phyloP scores from a whole-genome alignment of 2,329 filamentous ascomycete genomes.

The Sporothrix protearum region DNA sequence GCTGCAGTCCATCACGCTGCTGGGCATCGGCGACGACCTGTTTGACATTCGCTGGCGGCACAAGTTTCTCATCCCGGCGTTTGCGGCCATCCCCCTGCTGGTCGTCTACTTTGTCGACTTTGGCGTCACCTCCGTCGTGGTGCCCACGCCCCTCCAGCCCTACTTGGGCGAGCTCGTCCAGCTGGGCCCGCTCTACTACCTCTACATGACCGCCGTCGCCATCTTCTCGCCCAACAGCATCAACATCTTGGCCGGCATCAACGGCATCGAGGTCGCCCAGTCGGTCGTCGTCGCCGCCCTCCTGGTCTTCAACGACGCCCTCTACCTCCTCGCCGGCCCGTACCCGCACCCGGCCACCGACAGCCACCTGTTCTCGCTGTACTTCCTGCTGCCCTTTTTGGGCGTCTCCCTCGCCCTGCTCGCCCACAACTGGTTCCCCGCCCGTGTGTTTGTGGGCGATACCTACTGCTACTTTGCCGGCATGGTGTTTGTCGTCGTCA shows the following conservation, averaged over 20 bases:
- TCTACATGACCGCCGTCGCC: conserved; percentile 92
- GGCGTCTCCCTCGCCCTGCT: conserved; percentile 85
- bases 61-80: conserved; percentile 95
- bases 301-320: conserved; percentile 77
- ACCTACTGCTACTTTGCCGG: conserved; percentile 99
- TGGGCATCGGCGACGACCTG: conserved; percentile 91
- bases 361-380: conserved; percentile 93
- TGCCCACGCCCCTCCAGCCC: conserved; percentile 78
- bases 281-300: conserved; percentile 85
- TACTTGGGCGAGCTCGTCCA: conserved; percentile 84
- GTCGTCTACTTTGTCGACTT: conserved; percentile 99
- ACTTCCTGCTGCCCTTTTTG: conserved; percentile 89
- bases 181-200: conserved; percentile 80
- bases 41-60: conserved; percentile 99
- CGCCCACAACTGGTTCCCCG: conserved; percentile 93
- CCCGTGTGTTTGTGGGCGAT: conserved; percentile 92
- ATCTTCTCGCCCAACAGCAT: conserved; percentile 99
- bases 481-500: conserved; percentile 97
- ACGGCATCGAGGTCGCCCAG: conserved; percentile 94
- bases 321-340: conserved; percentile 65
- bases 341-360: conserved; percentile 93
- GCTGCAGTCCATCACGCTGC: conserved; percentile 82
- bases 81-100: conserved; percentile 88
- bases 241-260: conserved; percentile 99
- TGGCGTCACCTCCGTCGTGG: conserved; percentile 90